These are phyloP conservation scores for Pochonia chlamydosporia DNA, from an alignment of 2,329 filamentous ascomycete genomes.

Conservation along the genomic window DNA sequence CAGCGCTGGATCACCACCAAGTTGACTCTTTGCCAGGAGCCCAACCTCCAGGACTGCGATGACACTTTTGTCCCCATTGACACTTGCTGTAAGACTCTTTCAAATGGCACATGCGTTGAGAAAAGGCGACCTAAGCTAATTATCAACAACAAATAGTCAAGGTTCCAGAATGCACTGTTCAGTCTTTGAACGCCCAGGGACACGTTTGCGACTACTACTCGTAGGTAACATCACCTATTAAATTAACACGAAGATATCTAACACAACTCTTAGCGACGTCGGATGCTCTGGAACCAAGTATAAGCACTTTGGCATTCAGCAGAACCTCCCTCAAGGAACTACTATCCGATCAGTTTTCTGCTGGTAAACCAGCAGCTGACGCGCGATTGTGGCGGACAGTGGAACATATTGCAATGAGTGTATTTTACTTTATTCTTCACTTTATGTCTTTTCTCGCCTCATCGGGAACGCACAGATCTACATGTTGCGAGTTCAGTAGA, in stretches of 20 bases:
- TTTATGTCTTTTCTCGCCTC: no score
- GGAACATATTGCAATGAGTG: no score
- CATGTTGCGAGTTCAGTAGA: no score
- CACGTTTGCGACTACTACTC: constrained; percentile 6
- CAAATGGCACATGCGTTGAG: no score
- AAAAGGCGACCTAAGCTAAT: no score
- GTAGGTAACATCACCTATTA: not conserved
- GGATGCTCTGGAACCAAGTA: constrained; percentile 1
- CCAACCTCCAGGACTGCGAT: constrained; percentile 5
- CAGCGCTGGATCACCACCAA: constrained; percentile 2
- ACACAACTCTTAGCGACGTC: not conserved
- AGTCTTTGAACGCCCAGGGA: constrained; percentile 1
- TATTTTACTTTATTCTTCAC: no score
- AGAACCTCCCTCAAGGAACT: not conserved
- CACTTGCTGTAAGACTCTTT: constrained; percentile 1
- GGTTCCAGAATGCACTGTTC: not conserved
- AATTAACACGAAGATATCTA: not conserved
- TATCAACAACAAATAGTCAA: not conserved
- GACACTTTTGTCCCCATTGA: constrained; percentile 1
- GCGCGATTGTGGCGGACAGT: no score
- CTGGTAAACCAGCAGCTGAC: constrained; percentile 1
- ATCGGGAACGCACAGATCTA: no score
- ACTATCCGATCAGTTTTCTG: constrained; percentile 5
- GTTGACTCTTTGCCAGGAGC: not conserved
- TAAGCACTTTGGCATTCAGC: not conserved